Percentiles rank a stretch among this genome's conserved stretches.
These are phyloP conservation scores for Primulina huaijiensis DNA, from an alignment of 257 asterid species.

Conservation along the genomic window DNA sequence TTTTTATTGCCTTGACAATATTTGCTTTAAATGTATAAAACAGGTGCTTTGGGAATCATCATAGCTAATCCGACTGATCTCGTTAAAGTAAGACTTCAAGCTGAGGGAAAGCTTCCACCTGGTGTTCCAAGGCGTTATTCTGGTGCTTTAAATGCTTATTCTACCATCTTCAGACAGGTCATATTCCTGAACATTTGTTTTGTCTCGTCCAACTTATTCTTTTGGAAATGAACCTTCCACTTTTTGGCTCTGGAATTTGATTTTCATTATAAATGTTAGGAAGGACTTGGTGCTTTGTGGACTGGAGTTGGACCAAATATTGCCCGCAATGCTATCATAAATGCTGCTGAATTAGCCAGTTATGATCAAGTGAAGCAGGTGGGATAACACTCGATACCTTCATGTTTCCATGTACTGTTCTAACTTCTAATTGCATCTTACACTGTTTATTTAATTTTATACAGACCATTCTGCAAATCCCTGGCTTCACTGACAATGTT, in stretches of 20 bases:
- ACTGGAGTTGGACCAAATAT: slow-evolving; percentile 94
- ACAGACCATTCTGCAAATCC: slow-evolving; percentile 86
- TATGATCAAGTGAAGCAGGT: slow-evolving; percentile 99
- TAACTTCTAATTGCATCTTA: slow-evolving; percentile 9
- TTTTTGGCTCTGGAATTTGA: slow-evolving; percentile 20
- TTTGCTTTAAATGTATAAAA: slow-evolving; percentile 21
- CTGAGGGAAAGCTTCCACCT: slow-evolving; percentile 90
- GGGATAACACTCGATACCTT: slow-evolving; percentile 10
- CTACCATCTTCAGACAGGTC: slow-evolving; percentile 83
- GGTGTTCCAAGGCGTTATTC: slow-evolving; percentile 95
- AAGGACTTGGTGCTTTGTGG: slow-evolving; percentile 83
- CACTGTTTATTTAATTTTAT: slow-evolving; percentile 15
- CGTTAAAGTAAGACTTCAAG: slow-evolving; percentile 94
- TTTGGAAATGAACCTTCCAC: slow-evolving; percentile 12
- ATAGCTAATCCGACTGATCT: slow-evolving; percentile 98
- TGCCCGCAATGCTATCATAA: slow-evolving; percentile 95
- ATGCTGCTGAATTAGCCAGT: slow-evolving; percentile 97
- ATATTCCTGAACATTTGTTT: slow-evolving; percentile 27
- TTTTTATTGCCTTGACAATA: slow-evolving; percentile 6
- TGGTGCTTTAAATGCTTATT: slow-evolving; percentile 93
- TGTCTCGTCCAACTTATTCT: not conserved
- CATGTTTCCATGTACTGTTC: slow-evolving; percentile 18
- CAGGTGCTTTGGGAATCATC: slow-evolving; percentile 77
- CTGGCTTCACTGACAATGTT: slow-evolving; percentile 93
- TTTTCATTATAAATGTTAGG: slow-evolving; percentile 39